A percentile compares a stretch with the other conserved stretches of the same genome.
phyloP scores from a whole-genome alignment of 1,284 basidiomycete genomes.

The Irpex rosettiformis region DNA sequence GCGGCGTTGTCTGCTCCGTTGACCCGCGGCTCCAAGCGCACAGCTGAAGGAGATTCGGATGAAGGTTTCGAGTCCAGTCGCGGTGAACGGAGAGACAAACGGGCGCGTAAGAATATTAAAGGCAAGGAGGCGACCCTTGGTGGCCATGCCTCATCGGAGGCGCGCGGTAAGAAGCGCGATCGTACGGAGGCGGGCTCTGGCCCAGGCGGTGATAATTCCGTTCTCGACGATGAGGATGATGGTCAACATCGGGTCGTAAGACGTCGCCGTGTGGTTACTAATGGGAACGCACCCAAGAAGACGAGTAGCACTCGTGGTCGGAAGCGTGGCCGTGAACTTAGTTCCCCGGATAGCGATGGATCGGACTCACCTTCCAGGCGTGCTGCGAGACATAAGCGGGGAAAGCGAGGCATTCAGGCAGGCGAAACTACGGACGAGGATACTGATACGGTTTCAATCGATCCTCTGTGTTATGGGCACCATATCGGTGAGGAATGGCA shows the following conservation, averaged over 20 bases:
- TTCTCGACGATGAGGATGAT: conserved; percentile 25
- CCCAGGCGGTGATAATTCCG: conserved; percentile 53
- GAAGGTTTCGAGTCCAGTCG: conserved; percentile 25
- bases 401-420: conserved; percentile 21
- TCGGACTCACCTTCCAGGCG: conserved; percentile 28
- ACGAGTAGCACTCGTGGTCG: conserved; percentile 46
- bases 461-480: conserved; percentile 49
- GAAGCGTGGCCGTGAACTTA: conserved; percentile 60
- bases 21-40: conserved; percentile 49
- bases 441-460: conserved; percentile 40
- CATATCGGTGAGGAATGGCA: conserved; percentile 75
- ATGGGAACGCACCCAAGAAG: conserved; percentile 36
- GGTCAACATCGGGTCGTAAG: conserved; percentile 26
- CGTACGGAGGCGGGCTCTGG: conserved; percentile 68
- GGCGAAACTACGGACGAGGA: conserved; percentile 38
- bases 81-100: conserved; percentile 27
- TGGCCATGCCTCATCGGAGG: conserved; percentile 21
- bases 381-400: conserved; percentile 34
- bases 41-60: conserved; percentile 34
- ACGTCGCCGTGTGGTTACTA: conserved; percentile 40
- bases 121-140: not conserved
- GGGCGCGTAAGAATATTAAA: conserved; percentile 44
- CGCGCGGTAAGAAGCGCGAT: conserved; percentile 70
- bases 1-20: conserved; percentile 17
- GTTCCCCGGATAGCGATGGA: conserved; percentile 42